Base-by-base conservation (phyloP, 78 protist genomes). In the Blattamonas nauphoetae region DNA sequence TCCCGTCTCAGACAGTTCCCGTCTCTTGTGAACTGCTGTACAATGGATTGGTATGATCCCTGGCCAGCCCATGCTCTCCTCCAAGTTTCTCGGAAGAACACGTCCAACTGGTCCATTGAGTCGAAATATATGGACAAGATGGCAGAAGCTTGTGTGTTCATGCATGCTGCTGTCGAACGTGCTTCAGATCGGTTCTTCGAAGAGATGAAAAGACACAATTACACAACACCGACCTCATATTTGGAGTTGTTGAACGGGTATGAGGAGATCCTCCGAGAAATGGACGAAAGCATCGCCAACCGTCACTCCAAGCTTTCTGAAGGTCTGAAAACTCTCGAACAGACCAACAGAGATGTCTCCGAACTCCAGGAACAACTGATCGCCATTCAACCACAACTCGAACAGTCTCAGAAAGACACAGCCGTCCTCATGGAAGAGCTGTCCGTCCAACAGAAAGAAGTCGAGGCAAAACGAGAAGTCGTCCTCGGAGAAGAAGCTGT, bases 201-300 rank as follows among this genome's bases (percentile, higher is more conserved):
- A 44, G 55, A 45, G 38, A 41, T 82, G 1, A 45, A 90, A 1
- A 89, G 96, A 3, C 32, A 71, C 78, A 85, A 55, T 42, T 91
- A 94, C 89, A 90, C 88, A 43, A 94, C 96, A 38, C 96, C 95
- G 34, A 89, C 96, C 11, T 45, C 88, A 29, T 92, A 93, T 87
- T 89, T 94, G 63, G 90, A 93, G 84, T 87, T 94, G 87, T 84
- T 91, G 42, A 41, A n/a, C 38, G 44, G 88, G 5, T 88, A 71
- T 44, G 3, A 3, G 43, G 2, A 1, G 1, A 1, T 45, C 33
- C 45, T 81, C 64, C 4, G 44, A 29, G 87, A 88, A 45, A 81
- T 41, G 45, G 2, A 2, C 29, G 41, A 81, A 6, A 44, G 41
- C 32, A 41, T 88, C 36, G 11, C 0, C 11, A 1, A 35, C 32